Percentiles rank a stretch among this genome's conserved stretches.
phyloP scores from a whole-genome alignment of 129 eudicot genomes.

The Tanacetum coccineum region DNA sequence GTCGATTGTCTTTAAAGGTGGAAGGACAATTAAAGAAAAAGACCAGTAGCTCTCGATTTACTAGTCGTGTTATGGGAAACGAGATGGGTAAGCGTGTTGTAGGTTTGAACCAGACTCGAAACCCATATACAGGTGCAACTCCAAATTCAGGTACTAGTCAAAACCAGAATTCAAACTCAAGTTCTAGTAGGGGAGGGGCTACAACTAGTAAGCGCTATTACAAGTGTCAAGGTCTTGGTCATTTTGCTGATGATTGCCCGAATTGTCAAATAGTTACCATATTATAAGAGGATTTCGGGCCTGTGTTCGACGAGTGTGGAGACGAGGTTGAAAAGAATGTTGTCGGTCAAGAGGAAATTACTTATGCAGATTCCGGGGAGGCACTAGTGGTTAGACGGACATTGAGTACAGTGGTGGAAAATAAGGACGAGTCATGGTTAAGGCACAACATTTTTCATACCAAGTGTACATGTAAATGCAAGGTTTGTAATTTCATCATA shows the following conservation, averaged over 20 bases:
- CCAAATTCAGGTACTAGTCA: not conserved
- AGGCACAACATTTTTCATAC: constrained; percentile 6
- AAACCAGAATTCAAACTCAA: not conserved
- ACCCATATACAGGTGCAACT: not conserved
- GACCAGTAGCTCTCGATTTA: not conserved
- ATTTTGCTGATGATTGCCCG: not conserved
- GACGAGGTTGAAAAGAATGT: not conserved
- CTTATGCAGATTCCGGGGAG: not conserved
- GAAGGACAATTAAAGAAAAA: not conserved
- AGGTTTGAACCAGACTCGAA: not conserved
- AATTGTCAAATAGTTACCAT: not conserved
- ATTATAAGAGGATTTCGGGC: not conserved
- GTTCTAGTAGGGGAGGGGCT: not conserved
- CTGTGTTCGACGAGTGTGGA: not conserved
- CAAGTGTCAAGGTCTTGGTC: not conserved
- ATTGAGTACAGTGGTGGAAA: not conserved
- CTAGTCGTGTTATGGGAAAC: not conserved
- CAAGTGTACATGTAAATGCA: not conserved
- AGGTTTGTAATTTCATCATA: not conserved
- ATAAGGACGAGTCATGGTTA: not conserved
- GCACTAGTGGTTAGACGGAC: not conserved
- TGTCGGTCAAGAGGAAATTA: not conserved
- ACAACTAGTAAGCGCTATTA: not conserved
- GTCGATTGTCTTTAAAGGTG: not conserved
- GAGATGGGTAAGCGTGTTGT: not conserved